phyloP scores from a whole-genome alignment of 2,329 filamentous ascomycete species.

The Bisporella sp. region DNA sequence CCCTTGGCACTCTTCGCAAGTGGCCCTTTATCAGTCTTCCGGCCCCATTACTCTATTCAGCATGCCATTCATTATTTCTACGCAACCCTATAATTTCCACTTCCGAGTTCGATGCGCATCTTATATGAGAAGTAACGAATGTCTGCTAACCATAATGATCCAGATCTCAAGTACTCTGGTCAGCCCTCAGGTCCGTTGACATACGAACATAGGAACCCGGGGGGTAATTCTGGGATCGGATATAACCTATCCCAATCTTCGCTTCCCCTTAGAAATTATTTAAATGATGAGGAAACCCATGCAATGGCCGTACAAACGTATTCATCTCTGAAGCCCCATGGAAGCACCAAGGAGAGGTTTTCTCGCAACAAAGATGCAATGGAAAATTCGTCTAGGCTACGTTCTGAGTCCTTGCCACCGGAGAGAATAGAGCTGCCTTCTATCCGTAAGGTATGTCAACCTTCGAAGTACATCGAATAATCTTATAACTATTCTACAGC shows the following conservation, averaged over 20 bases:
- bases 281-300: conserved; percentile 3
- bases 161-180: neutral
- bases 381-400: conserved; percentile 5
- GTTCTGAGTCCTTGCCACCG: neutral
- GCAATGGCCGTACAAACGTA: too few relatives aligned
- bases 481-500: neutral
- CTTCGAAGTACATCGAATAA: neutral
- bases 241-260: neutral
- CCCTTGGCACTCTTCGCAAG: neutral
- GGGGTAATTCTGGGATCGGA: neutral
- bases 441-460: conserved; percentile 13
- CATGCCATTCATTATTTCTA: neutral
- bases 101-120: neutral
- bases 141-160: neutral
- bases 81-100: neutral
- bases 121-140: neutral
- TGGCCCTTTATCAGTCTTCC: too few relatives aligned
- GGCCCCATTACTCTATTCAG: neutral
- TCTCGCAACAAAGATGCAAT: conserved; percentile 3
- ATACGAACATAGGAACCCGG: too few relatives aligned
- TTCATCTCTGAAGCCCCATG: too few relatives aligned
- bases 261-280: conserved; percentile 8
- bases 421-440: conserved; percentile 15
- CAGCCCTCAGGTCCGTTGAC: too few relatives aligned
- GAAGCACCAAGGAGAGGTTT: too few relatives aligned